Evolutionary conservation across 176 grass and related monocot genomes (phyloP), one percentile per base, ranked within the genome.

Genomic region (Coix lacrymajobi): DNA sequence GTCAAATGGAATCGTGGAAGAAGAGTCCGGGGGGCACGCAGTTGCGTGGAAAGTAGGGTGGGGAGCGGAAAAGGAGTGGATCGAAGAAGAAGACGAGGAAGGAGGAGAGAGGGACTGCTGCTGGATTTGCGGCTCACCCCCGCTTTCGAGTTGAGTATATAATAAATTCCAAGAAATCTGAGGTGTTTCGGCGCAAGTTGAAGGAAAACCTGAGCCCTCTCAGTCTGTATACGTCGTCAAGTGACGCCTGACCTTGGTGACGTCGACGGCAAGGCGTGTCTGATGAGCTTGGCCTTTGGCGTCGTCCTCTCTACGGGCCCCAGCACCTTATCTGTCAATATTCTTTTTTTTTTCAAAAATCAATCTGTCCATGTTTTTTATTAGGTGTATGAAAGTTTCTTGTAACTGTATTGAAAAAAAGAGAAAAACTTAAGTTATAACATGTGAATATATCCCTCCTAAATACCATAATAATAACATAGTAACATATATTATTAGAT

Each of bases 21-120:
- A 56, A 15, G 40, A 32, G 72, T 15, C 13, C 8, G 75, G 81
- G 20, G 71, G 20, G 49, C 31, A 62, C 34, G 88, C 5, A 79
- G 75, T 48, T 90, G 74, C 74, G 73, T 74, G 67, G 88, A 86
- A 86, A 79, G 25, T 52, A 34, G 77, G 77, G 25, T 5, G 13
- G 26, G 5, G 60, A 30, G n/a, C 43, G 69, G 25, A 25, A 62
- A 79, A 38, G 43, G 60, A 49, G 58, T 25, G 84, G 73, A 79
- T 90, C 62, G 73, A 68, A 37, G 84, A 83, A 36, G 78, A 89
- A 34, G 87, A 89, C 87, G 82, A 75, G 26, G 77, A 65, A 16
- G 85, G 19, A 45, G 63, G 41, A 26, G 37, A 43, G 56, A 60
- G 57, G 7, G 60, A 83, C 73, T 29, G 46, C 5, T 60, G 67